Evolutionary conservation across 257 asterid species (phyloP).

Genomic region (Scutellaria baicalensis): DNA sequence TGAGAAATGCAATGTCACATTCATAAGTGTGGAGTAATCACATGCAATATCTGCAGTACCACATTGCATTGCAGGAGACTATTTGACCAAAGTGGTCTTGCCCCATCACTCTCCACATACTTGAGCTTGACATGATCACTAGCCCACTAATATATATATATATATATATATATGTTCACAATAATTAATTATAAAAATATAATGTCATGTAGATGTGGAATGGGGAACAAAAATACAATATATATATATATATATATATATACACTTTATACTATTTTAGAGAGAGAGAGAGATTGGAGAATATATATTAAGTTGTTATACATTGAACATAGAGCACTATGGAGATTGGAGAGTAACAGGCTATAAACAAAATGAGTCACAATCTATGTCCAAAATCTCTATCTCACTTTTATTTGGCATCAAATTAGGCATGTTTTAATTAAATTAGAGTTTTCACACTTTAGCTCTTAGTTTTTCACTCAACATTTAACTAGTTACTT

Average conservation of each 20-base stretch:
- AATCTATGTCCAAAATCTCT: too few relatives aligned
- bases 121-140: conserved; percentile 13
- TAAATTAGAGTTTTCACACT: too few relatives aligned
- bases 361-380: too few relatives aligned
- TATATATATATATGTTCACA: background rate
- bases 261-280: background rate
- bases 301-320: too few relatives aligned
- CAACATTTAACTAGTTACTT: too few relatives aligned
- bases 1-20: background rate
- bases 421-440: too few relatives aligned
- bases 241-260: background rate
- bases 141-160: background rate
- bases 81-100: conserved; percentile 2
- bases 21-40: conserved; percentile 3
- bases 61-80: background rate
- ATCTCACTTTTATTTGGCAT: too few relatives aligned
- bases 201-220: background rate
- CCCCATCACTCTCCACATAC: background rate
- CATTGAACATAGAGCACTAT: too few relatives aligned
- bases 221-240: background rate
- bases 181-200: background rate
- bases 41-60: conserved; percentile 14
- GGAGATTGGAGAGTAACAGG: too few relatives aligned
- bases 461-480: too few relatives aligned
- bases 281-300: background rate